phyloP scores from a whole-genome alignment of 2,329 filamentous ascomycete genomes.

The Lasiodiplodia hormozganensis region DNA sequence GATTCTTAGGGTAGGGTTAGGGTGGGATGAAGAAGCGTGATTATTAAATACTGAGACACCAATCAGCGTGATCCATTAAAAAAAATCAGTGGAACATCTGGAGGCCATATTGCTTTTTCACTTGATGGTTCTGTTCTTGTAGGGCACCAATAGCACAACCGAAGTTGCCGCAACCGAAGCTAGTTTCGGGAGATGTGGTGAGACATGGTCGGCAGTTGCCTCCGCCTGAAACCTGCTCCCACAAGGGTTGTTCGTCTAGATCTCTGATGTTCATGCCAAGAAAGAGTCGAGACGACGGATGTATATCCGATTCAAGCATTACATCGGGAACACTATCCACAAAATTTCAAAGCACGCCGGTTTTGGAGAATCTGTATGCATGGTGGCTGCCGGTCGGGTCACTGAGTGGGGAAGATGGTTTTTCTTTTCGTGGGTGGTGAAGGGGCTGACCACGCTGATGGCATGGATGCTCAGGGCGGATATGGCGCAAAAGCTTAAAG shows the following conservation, averaged over 20 bases:
- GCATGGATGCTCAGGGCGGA: slow-evolving; percentile 18
- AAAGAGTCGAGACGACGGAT: neutral
- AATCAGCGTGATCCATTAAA: neutral
- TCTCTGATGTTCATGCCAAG: neutral
- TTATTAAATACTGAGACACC: slow-evolving; percentile 8
- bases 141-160: slow-evolving; percentile 12
- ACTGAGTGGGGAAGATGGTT: neutral
- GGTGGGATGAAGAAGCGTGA: neutral
- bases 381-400: neutral
- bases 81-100: neutral
- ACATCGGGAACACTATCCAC: neutral
- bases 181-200: neutral
- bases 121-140: neutral
- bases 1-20: neutral
- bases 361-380: slow-evolving; percentile 17
- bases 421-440: neutral
- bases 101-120: slow-evolving; percentile 18
- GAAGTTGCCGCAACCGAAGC: neutral
- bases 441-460: neutral
- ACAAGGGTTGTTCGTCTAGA: neutral
- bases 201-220: neutral
- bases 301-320: neutral
- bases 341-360: slow-evolving; percentile 17
- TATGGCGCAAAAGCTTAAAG: slow-evolving; percentile 17
- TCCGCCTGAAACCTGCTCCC: neutral